A percentile compares a stretch with the other conserved stretches of the same genome.
phyloP scores from a whole-genome alignment of 208 protist genomes.

The Phytomonas sp. region DNA sequence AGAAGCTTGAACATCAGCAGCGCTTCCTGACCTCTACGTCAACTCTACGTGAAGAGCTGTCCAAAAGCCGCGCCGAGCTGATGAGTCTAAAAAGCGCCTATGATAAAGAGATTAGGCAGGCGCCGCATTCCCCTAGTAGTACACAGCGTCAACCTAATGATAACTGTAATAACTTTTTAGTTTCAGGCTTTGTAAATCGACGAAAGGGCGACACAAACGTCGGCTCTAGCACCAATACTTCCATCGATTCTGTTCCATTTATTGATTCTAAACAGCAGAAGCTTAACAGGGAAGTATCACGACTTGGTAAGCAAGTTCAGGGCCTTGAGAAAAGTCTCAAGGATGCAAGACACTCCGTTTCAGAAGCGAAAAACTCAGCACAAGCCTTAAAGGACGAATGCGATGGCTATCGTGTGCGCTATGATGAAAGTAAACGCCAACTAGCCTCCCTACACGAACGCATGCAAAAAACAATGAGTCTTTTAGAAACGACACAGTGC shows the following conservation, averaged over 20 bases:
- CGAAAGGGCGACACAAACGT: not conserved
- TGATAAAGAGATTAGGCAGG: not conserved
- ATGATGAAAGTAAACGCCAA: slow-evolving; percentile 25
- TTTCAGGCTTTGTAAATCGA: not conserved
- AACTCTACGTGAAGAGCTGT: slow-evolving; percentile 56
- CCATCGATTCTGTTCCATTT: not conserved
- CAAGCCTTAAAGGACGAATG: slow-evolving; percentile 8
- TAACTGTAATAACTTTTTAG: not conserved
- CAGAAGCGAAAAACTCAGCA: slow-evolving; percentile 20
- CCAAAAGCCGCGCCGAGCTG: slow-evolving; percentile 33
- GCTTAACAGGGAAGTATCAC: slow-evolving; percentile 19
- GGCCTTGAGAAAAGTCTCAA: slow-evolving; percentile 12
- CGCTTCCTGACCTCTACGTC: slow-evolving; percentile 37
- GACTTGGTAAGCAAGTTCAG: slow-evolving; percentile 17
- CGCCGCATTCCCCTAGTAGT: not conserved
- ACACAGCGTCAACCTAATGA: not conserved
- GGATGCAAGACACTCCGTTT: slow-evolving; percentile 15
- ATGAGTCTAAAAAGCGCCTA: slow-evolving; percentile 17
- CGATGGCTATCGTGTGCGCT: slow-evolving; percentile 34
- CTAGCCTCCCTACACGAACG: slow-evolving; percentile 25
- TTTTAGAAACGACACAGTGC: slow-evolving; percentile 46
- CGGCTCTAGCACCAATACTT: not conserved
- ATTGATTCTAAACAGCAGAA: slow-evolving; percentile 8
- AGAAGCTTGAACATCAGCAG: slow-evolving; percentile 42
- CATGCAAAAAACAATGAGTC: slow-evolving; percentile 28